phyloP scores from a whole-genome alignment of 1,284 basidiomycete genomes.

The Tylopilus sp. region DNA sequence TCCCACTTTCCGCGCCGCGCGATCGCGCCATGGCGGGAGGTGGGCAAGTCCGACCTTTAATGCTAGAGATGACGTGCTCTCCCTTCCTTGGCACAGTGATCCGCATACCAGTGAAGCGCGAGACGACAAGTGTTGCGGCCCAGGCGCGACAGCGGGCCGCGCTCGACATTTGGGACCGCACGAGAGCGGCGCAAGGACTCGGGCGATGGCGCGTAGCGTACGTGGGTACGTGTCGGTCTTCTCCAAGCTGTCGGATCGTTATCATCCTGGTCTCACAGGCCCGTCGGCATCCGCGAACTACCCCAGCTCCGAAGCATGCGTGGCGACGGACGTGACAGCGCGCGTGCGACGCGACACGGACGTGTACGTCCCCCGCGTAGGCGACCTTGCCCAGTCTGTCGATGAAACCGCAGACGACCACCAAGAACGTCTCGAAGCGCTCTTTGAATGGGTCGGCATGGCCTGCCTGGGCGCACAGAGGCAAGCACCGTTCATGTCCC shows the following conservation, averaged over 20 bases:
- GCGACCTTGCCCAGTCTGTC: slow-evolving; percentile 28
- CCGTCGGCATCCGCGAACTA: background rate
- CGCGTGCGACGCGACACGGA: slow-evolving; percentile 25
- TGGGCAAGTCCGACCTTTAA: background rate
- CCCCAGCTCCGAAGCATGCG: background rate
- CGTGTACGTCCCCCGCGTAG: slow-evolving; percentile 35
- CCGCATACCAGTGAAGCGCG: slow-evolving; percentile 39
- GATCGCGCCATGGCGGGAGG: too few species aligned
- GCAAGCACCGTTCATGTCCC: slow-evolving; percentile 14
- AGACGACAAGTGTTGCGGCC: slow-evolving; percentile 32
- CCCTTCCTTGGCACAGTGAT: slow-evolving; percentile 37
- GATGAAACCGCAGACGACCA: slow-evolving; percentile 41
- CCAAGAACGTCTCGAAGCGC: slow-evolving; percentile 39
- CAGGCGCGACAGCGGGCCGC: slow-evolving; percentile 36
- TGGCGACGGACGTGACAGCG: slow-evolving; percentile 7
- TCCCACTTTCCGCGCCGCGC: background rate
- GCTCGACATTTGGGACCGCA: slow-evolving; percentile 41
- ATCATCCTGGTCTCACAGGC: background rate
- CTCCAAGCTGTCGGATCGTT: background rate
- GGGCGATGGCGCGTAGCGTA: slow-evolving; percentile 46
- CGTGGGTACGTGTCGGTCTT: slow-evolving; percentile 13
- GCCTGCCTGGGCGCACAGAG: slow-evolving; percentile 45
- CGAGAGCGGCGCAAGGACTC: slow-evolving; percentile 32
- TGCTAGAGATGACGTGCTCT: background rate
- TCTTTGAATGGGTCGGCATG: slow-evolving; percentile 73